Evolutionary conservation across 2,329 filamentous ascomycete genomes (phyloP).

Genomic region (Xenoacremonium recifei): DNA sequence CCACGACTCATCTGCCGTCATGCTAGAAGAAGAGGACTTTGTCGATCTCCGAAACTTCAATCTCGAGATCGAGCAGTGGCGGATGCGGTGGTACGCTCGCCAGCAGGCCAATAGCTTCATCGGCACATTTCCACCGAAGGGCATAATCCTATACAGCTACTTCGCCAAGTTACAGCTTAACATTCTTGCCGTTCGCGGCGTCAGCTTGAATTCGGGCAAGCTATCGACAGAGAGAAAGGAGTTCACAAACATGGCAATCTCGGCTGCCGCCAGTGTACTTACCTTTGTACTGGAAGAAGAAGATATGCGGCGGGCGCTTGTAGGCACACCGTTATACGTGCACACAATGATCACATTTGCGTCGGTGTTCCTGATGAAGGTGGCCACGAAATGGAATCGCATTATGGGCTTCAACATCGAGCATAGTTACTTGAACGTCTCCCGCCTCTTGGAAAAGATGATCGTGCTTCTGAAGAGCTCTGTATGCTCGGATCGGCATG

Average conservation of each 20-base stretch:
- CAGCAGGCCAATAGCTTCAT: slow-evolving; percentile 24
- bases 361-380: slow-evolving; percentile 36
- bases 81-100: slow-evolving; percentile 31
- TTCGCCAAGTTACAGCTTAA: slow-evolving; percentile 37
- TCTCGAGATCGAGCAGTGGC: slow-evolving; percentile 42
- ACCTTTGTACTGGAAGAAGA: slow-evolving; percentile 31
- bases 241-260: slow-evolving; percentile 28
- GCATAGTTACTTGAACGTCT: slow-evolving; percentile 23
- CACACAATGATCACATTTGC: slow-evolving; percentile 38
- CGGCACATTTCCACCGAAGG: slow-evolving; percentile 41
- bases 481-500: slow-evolving; percentile 33
- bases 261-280: slow-evolving; percentile 33
- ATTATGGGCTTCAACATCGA: slow-evolving; percentile 34
- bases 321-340: slow-evolving; percentile 34
- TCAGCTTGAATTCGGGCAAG: slow-evolving; percentile 8
- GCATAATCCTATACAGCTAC: slow-evolving; percentile 19
- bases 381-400: slow-evolving; percentile 32
- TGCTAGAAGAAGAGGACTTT: slow-evolving; percentile 35
- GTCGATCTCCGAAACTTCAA: slow-evolving; percentile 37
- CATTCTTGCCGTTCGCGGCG: slow-evolving; percentile 12
- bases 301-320: slow-evolving; percentile 29
- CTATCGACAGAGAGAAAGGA: slow-evolving; percentile 15
- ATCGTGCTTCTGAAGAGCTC: slow-evolving; percentile 29
- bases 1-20: slow-evolving; percentile 9
- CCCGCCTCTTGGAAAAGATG: slow-evolving; percentile 29